Percentiles rank a stretch among this genome's conserved stretches.
These are phyloP conservation scores for Nidula niveotomentosa DNA, from an alignment of 1,284 basidiomycete genomes.

Conservation along the genomic window DNA sequence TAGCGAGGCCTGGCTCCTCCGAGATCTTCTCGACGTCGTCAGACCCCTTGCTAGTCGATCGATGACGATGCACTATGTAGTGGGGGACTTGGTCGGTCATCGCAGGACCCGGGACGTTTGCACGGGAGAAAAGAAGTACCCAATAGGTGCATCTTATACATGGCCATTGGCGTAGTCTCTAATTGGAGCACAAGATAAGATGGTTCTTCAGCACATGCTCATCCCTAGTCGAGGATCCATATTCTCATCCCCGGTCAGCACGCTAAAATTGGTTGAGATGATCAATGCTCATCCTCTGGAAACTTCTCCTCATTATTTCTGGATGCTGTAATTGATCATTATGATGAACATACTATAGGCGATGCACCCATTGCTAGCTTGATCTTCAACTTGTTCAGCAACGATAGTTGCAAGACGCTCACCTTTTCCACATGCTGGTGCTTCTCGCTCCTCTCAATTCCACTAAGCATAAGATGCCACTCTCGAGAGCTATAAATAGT, in stretches of 20 bases:
- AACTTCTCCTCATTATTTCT: no score
- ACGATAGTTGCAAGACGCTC: no score
- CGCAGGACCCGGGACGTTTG: conserved; percentile 9
- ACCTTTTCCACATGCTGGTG: no score
- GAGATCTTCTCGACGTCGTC: conserved; percentile 17
- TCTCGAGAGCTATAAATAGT: no score
- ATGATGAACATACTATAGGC: no score
- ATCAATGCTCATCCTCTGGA: no score
- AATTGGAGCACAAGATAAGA: conserved; percentile 1
- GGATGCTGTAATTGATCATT: no score
- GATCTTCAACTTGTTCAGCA: no score
- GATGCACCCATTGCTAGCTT: no score
- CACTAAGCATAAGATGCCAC: no score
- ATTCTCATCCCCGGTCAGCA: background rate
- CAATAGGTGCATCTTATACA: conserved; percentile 11
- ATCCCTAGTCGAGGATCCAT: background rate
- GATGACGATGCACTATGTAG: conserved; percentile 12
- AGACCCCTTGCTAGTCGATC: conserved; percentile 9
- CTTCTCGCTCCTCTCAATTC: no score
- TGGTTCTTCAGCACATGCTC: conserved; percentile 2
- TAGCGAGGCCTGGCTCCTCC: conserved; percentile 10
- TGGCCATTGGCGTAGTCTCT: background rate
- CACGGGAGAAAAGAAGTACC: conserved; percentile 4
- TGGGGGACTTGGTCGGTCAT: conserved; percentile 22
- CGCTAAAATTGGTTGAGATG: background rate